Conservation (phyloP, 441 rosid genomes). For the Geranium incanum region DNA sequence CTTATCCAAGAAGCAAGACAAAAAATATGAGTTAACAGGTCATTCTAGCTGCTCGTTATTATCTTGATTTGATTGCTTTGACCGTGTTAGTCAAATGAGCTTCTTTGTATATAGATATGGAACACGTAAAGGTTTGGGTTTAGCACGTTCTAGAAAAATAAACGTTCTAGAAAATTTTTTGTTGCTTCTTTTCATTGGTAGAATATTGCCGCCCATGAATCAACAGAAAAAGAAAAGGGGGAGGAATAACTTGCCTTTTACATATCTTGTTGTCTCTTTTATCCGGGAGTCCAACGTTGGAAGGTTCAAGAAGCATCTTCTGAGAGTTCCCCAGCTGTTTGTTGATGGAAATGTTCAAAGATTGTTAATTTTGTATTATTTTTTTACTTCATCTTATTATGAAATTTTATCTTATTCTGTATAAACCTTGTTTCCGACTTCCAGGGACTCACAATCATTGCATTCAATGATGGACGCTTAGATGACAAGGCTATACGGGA, state of each 20-base stretch:
- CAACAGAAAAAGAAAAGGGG: not conserved
- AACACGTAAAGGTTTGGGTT: not conserved
- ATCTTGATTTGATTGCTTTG: not conserved
- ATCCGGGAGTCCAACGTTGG: not conserved
- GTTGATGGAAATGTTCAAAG: not conserved
- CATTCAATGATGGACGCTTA: conserved; percentile 53
- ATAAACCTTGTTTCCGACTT: conserved; percentile 17
- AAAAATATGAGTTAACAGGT: not conserved
- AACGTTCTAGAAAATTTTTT: too few relatives aligned
- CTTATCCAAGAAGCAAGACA: not conserved
- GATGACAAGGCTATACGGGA: conserved; percentile 51
- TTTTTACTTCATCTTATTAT: not conserved
- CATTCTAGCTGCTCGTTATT: not conserved
- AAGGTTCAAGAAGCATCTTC: not conserved
- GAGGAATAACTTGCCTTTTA: not conserved
- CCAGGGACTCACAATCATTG: conserved; percentile 85
- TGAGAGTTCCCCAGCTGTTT: not conserved
- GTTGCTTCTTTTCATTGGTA: not conserved
- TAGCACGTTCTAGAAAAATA: not conserved
- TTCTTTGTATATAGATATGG: not conserved
- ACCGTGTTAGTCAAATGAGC: not conserved
- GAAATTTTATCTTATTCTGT: not conserved
- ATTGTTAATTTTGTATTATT: not conserved
- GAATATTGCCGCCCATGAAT: not conserved
- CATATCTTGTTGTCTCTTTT: not conserved